phyloP scores from a whole-genome alignment of 768 basidiomycete species.

The Hebeloma cylindrosporum region DNA sequence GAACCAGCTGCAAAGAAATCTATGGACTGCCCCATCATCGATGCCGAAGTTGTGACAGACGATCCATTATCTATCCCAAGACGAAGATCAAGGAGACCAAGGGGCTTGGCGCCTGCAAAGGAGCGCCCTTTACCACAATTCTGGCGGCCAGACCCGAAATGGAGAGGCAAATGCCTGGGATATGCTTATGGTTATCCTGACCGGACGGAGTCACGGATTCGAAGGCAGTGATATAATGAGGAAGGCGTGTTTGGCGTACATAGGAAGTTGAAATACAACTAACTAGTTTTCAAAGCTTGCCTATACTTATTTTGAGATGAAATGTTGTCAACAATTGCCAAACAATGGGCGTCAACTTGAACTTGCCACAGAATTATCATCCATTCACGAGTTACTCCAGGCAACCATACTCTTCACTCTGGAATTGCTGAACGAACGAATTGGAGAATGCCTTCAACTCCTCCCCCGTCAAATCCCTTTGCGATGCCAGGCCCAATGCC shows the following conservation, averaged over 20 bases:
- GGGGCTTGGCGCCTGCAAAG: conserved; percentile 8
- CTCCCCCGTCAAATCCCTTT: conserved; percentile 47
- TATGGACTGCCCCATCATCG: conserved; percentile 23
- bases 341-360: not conserved
- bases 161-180: conserved; percentile 39
- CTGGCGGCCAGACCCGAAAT: conserved; percentile 39
- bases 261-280: too few relatives aligned
- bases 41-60: conserved; percentile 11
- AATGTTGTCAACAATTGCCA: too few relatives aligned
- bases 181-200: conserved; percentile 45
- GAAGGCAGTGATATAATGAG: conserved; percentile 22
- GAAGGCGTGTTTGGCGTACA: too few relatives aligned
- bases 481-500: conserved; percentile 44
- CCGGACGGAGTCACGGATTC: conserved; percentile 19
- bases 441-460: conserved; percentile 42
- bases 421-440: conserved; percentile 1
- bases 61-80: conserved; percentile 4
- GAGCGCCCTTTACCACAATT: conserved; percentile 36
- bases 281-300: not conserved
- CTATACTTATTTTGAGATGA: too few relatives aligned
- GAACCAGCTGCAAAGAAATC: conserved; percentile 9
- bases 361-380: not conserved
- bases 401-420: not conserved
- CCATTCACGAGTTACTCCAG: too few relatives aligned
- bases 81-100: conserved; percentile 19